These are phyloP conservation scores for Ceriops decandra DNA, from an alignment of 345 rosid genomes.

Conservation along the genomic window DNA sequence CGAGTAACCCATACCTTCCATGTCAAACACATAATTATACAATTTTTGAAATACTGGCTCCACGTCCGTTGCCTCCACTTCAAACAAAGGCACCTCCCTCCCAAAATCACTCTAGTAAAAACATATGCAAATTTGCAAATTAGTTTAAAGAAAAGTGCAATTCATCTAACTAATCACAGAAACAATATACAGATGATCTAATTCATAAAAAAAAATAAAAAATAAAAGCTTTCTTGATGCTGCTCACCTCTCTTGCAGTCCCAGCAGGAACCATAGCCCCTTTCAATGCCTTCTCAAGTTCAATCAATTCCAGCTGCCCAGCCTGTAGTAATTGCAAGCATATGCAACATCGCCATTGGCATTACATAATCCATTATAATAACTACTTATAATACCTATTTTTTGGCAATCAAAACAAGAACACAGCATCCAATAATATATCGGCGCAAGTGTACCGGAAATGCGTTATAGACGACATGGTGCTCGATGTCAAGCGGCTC, in stretches of 20 bases:
- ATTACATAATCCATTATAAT: background rate
- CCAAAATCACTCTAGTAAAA: constrained; percentile 71
- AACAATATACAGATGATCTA: background rate
- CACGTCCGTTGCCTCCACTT: constrained; percentile 78
- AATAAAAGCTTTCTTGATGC: background rate
- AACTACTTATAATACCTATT: background rate
- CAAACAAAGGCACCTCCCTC: constrained; percentile 85
- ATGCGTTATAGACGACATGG: constrained; percentile 69
- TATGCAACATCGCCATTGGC: background rate
- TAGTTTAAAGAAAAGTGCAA: background rate
- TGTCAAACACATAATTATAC: constrained; percentile 75
- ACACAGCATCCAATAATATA: background rate
- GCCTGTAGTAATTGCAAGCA: constrained; percentile 40
- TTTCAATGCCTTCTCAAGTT: constrained; percentile 79
- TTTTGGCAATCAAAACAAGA: background rate
- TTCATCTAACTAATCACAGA: background rate
- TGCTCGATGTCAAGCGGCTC: constrained; percentile 94
- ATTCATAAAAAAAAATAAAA: background rate
- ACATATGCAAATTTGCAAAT: constrained; percentile 6
- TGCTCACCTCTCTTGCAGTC: constrained; percentile 76
- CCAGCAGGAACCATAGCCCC: constrained; percentile 85
- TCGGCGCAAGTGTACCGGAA: constrained; percentile 49
- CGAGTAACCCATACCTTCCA: constrained; percentile 48
- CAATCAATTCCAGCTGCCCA: constrained; percentile 84
- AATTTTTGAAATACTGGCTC: constrained; percentile 74